Percentiles rank a stretch among this genome's conserved stretches.
Conservation (phyloP, 192 early-diverging fungal species). For the Umbelopsis isabellina region DNA sequence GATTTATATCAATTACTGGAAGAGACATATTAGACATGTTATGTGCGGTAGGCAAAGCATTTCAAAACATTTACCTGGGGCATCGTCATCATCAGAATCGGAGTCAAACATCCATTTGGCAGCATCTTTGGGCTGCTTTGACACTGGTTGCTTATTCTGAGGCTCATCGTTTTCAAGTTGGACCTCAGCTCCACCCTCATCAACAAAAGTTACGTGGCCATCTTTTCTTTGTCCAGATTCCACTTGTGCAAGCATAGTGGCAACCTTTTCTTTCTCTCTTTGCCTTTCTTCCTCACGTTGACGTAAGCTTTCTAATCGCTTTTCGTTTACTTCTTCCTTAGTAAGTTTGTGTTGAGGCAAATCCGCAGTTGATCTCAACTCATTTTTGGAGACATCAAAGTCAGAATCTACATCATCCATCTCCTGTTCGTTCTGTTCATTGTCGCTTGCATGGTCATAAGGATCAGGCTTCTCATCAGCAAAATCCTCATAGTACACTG, state of each 20-base stretch:
- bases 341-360: background rate
- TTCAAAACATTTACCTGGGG: slow-evolving; percentile 19
- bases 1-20: slow-evolving; percentile 48
- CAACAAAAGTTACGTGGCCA: slow-evolving; percentile 39
- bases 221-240: slow-evolving; percentile 41
- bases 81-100: slow-evolving; percentile 37
- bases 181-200: slow-evolving; percentile 40
- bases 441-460: slow-evolving; percentile 22
- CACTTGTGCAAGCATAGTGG: slow-evolving; percentile 38
- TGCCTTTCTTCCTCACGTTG: slow-evolving; percentile 35
- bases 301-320: slow-evolving; percentile 29
- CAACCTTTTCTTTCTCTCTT: slow-evolving; percentile 34
- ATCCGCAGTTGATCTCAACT: background rate
- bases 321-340: slow-evolving; percentile 33
- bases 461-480: slow-evolving; percentile 8
- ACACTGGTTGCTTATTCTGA: background rate
- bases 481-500: slow-evolving; percentile 31
- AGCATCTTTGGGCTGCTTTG: slow-evolving; percentile 29
- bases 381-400: slow-evolving; percentile 4
- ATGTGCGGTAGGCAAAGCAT: background rate
- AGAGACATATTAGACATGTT: background rate
- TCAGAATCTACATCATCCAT: slow-evolving; percentile 27
- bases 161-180: background rate
- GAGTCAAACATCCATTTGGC: slow-evolving; percentile 58
- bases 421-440: slow-evolving; percentile 6